Percentiles rank a stretch among this genome's conserved stretches.
phyloP scores from a whole-genome alignment of 805 yeast species.

The Spathaspora boniae region DNA sequence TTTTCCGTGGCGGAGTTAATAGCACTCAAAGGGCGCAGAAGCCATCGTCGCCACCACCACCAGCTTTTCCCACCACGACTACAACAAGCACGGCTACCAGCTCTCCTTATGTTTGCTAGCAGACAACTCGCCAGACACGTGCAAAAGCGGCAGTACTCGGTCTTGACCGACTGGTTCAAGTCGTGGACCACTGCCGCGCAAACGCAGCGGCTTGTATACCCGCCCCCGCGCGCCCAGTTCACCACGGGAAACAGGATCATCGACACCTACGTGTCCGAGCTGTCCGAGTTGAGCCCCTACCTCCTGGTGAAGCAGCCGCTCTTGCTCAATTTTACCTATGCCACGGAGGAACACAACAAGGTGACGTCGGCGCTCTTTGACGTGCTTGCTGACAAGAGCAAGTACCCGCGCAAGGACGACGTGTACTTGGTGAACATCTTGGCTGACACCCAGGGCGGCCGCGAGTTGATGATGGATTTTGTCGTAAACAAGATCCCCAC shows the following conservation, averaged over 20 bases:
- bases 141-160: conserved; percentile 7
- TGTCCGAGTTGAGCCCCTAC: conserved; percentile 56
- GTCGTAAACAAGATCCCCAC: conserved; percentile 58
- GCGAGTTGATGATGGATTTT: conserved; percentile 56
- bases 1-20: not conserved
- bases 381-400: conserved; percentile 18
- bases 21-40: not conserved
- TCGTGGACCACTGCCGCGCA: conserved; percentile 8
- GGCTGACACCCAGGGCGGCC: conserved; percentile 61
- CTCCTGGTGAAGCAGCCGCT: conserved; percentile 57
- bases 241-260: conserved; percentile 39
- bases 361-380: conserved; percentile 57
- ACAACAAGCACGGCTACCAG: not conserved
- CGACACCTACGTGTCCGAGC: conserved; percentile 46
- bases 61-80: no score
- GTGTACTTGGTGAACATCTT: conserved; percentile 70
- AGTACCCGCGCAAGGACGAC: conserved; percentile 37
- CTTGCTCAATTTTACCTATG: conserved; percentile 69
- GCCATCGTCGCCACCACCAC: conserved; percentile 1
- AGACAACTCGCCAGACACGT: conserved; percentile 5
- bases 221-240: conserved; percentile 34
- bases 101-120: conserved; percentile 7
- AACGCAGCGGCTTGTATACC: conserved; percentile 31
- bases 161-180: conserved; percentile 9
- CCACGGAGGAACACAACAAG: conserved; percentile 58